Evolutionary conservation across 1,284 basidiomycete genomes (phyloP).

Genomic region (Leccinum solheimii): DNA sequence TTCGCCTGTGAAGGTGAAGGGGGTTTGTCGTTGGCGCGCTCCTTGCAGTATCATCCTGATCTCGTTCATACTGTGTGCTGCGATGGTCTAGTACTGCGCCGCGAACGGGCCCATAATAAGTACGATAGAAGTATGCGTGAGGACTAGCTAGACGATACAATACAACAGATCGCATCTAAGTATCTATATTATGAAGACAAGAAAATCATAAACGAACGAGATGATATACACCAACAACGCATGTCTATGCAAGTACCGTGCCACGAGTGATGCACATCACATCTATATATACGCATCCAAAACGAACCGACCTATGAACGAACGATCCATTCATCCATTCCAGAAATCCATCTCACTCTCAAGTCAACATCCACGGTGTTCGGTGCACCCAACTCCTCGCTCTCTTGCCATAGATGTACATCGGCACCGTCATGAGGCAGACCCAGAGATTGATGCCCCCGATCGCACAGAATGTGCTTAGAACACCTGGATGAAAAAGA

Average conservation of each 20-base stretch:
- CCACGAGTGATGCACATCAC: neutral
- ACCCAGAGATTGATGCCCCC: neutral
- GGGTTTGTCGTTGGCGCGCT: slow-evolving; percentile 8
- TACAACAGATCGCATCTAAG: too few relatives aligned
- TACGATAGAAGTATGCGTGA: neutral
- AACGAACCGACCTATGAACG: neutral
- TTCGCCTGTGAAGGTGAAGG: slow-evolving; percentile 8
- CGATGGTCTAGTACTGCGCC: slow-evolving; percentile 5
- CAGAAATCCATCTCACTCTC: neutral
- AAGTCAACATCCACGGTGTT: slow-evolving; percentile 1
- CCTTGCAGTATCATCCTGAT: slow-evolving; percentile 28
- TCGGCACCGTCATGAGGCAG: slow-evolving; percentile 1
- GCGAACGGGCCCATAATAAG: neutral
- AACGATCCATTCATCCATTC: neutral
- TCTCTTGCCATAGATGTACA: slow-evolving; percentile 4
- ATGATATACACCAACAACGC: neutral
- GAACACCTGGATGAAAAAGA: neutral
- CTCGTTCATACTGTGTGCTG: slow-evolving; percentile 30
- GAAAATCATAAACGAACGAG: too few relatives aligned
- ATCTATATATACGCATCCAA: neutral
- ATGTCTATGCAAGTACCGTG: too few relatives aligned
- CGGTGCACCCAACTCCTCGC: slow-evolving; percentile 2
- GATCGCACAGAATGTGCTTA: neutral
- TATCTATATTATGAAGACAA: too few relatives aligned
- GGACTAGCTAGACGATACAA: slow-evolving; percentile 26